Percentiles rank a stretch among this genome's conserved stretches.
phyloP scores from a whole-genome alignment of 1,139 yeast genomes.

The Taphrina confusa region DNA sequence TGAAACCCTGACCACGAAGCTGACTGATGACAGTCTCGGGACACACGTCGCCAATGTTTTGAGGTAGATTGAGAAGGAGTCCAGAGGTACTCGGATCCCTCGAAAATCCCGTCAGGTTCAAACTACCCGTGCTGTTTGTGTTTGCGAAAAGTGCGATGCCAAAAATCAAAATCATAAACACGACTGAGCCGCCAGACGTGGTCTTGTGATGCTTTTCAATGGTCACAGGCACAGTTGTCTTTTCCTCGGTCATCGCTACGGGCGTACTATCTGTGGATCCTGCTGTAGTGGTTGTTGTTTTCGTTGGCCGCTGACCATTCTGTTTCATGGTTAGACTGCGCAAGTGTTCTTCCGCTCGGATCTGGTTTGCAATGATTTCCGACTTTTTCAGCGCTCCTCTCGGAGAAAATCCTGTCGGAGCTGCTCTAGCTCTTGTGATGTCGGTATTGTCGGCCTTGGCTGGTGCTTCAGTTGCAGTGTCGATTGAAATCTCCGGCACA shows the following conservation, averaged over 20 bases:
- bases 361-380: conserved; percentile 24
- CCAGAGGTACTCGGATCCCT: conserved; percentile 4
- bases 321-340: conserved; percentile 12
- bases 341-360: conserved; percentile 27
- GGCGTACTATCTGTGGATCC: background rate
- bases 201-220: conserved; percentile 11
- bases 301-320: background rate
- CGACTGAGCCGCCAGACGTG: conserved; percentile 23
- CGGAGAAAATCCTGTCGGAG: conserved; percentile 34
- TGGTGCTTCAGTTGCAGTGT: background rate
- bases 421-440: conserved; percentile 4
- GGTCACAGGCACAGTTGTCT: background rate
- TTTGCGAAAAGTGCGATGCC: conserved; percentile 33
- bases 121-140: conserved; percentile 4
- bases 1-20: conserved; percentile 8
- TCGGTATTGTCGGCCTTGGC: background rate
- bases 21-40: conserved; percentile 16
- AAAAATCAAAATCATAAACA: conserved; percentile 22
- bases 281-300: background rate
- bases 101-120: conserved; percentile 5
- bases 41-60: conserved; percentile 12
- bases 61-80: conserved; percentile 11
- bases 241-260: background rate
- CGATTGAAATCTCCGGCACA: background rate
- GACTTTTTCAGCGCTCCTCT: conserved; percentile 30